These are phyloP conservation scores for Cadophora malorum DNA, from an alignment of 2,329 filamentous ascomycete species.

Conservation along the genomic window DNA sequence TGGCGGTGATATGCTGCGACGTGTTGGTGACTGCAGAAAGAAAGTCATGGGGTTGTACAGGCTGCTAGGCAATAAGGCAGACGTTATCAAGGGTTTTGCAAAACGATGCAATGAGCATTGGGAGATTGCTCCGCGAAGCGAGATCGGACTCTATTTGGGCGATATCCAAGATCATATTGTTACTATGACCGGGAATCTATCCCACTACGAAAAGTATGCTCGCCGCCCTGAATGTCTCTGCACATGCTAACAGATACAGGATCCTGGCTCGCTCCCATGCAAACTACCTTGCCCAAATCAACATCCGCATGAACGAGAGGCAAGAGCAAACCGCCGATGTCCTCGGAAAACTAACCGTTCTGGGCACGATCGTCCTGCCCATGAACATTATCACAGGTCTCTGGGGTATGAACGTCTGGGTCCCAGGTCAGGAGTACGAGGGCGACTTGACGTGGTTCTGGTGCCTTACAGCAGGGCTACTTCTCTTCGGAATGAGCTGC, in stretches of 20 bases:
- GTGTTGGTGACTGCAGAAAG: slow-evolving; percentile 93
- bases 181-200: slow-evolving; percentile 96
- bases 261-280: slow-evolving; percentile 89
- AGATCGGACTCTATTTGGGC: slow-evolving; percentile 96
- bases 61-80: slow-evolving; percentile 93
- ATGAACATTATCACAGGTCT: slow-evolving; percentile 99
- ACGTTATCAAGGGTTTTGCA: slow-evolving; percentile 98
- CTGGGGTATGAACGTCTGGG: slow-evolving; percentile 99
- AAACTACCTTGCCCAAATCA: slow-evolving; percentile 99
- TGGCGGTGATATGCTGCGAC: slow-evolving; percentile 83
- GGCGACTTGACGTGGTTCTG: slow-evolving; percentile 78
- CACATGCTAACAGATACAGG: slow-evolving; percentile 52
- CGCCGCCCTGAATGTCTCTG: background rate
- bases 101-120: slow-evolving; percentile 98
- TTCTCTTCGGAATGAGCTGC: slow-evolving; percentile 80
- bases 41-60: slow-evolving; percentile 97
- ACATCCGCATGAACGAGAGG: slow-evolving; percentile 97
- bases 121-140: slow-evolving; percentile 92
- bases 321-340: slow-evolving; percentile 96
- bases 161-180: slow-evolving; percentile 99
- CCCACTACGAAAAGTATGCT: slow-evolving; percentile 92
- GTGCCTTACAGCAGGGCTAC: slow-evolving; percentile 74
- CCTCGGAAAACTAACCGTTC: slow-evolving; percentile 89
- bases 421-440: slow-evolving; percentile 88
- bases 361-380: slow-evolving; percentile 95